Evolutionary conservation across 2,329 filamentous ascomycete genomes (phyloP), one percentile per base, ranked within the genome.

Genomic region (Exutisphaerella laricina): DNA sequence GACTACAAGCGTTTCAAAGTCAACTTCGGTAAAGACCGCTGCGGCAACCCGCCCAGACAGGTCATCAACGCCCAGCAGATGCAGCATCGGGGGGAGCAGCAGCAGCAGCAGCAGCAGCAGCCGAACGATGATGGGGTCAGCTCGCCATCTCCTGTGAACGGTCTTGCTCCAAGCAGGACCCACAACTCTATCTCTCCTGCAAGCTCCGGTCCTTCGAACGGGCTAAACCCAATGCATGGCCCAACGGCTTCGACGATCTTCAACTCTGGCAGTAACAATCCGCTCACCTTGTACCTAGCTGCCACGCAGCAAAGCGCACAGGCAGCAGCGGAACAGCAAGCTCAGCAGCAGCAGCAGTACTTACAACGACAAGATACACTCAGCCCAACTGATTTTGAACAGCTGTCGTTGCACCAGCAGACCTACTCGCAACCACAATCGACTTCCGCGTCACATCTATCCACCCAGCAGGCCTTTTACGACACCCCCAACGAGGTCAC

Each of bases 1-100:
- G 92, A 98, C 61, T 98, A 98, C 75, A 87, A 82, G 68, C 81
- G 92, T 58, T 98, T 98, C 80, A 98, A 98, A 77, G 90, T 98
- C 66, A 98, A 98, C 73, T 98, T 98, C 64, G 92, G 92, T 68
- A 98, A 98, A 72, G 92, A 98, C 64, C 82, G 92, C 43, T 98
- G 92, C 60, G 92, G 92, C 55, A 98, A 98, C 70, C 85, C 92
- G 39, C 92, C 92, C 32, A 83, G 92, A 48, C 92, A 97, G 70
- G 77, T 86, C 54, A 79, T 83, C 64, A 78, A 62, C 49, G 54
- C 74, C 52, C 70, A 72, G 49, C 66, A 71, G 39, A 72, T 74
- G 54, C 71, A 84, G 54, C 72, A 75, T 39, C 77, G 84, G 60
- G 82, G 83, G 45, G 84, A 87, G 40, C 79, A 69, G 70, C 56